Conservation (phyloP, 208 protist species). For the Crithidia expoeki region DNA sequence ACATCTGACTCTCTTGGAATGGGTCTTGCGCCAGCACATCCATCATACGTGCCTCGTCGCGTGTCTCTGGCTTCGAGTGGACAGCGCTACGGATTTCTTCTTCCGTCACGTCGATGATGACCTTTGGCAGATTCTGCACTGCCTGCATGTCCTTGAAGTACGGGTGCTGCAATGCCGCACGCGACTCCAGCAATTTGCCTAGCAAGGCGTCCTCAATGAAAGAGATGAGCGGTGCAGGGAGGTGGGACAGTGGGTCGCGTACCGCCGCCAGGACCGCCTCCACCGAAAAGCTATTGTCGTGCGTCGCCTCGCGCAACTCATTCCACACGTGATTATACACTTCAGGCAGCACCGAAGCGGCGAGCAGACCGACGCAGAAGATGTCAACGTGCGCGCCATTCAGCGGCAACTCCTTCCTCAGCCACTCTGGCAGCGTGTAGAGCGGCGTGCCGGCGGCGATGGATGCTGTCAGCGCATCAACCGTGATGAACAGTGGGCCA, state of each 20-base stretch:
- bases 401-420: slow-evolving; percentile 33
- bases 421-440: slow-evolving; percentile 61
- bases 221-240: slow-evolving; percentile 44
- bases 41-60: slow-evolving; percentile 65
- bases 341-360: slow-evolving; percentile 55
- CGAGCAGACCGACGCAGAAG: slow-evolving; percentile 79
- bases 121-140: slow-evolving; percentile 17
- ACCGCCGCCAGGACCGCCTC: slow-evolving; percentile 42
- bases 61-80: slow-evolving; percentile 38
- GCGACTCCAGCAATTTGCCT: slow-evolving; percentile 30
- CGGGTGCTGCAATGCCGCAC: slow-evolving; percentile 52
- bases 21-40: slow-evolving; percentile 66
- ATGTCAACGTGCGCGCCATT: slow-evolving; percentile 52
- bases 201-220: slow-evolving; percentile 61
- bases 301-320: slow-evolving; percentile 21
- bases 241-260: slow-evolving; percentile 8
- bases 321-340: slow-evolving; percentile 54
- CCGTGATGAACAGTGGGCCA: slow-evolving; percentile 69
- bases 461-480: slow-evolving; percentile 48
- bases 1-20: slow-evolving; percentile 48
- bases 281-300: slow-evolving; percentile 19
- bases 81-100: slow-evolving; percentile 52
- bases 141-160: slow-evolving; percentile 40
- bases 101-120: slow-evolving; percentile 41
- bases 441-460: slow-evolving; percentile 32